Base-by-base conservation (phyloP, 257 asterid species). In the Primulina huaijiensis region DNA sequence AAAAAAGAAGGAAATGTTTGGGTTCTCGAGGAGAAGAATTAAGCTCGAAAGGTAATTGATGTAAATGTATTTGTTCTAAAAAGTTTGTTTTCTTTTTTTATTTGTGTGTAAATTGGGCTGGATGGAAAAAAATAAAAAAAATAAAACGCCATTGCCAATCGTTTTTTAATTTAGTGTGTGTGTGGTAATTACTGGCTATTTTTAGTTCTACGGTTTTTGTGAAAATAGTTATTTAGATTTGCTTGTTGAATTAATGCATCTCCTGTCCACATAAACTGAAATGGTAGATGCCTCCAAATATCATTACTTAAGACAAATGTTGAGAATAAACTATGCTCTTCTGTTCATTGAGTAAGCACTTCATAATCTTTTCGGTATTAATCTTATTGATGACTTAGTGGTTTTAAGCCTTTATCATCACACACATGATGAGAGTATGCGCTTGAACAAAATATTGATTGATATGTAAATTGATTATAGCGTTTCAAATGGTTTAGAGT, bases 11-110 rank as follows among this genome's bases (percentile, higher is more conserved):
- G 55, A 43, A 31, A 92, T 92, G 98, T 89, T 92, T 77, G 98
- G 96, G 71, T 89, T 92, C 83, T 86, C 98, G 67, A 88, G 77
- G 69, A 85, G 94, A 77, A 76, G 94, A 62, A 89, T 88, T 88
- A 92, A 85, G 82, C 84, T 89, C 23, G 98, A 96, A 58, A 92
- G 97, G 97, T 92, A 79, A 64, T 6, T 43, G 55, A 61, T 46
- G 60, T 59, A 6, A 43, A 33, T 69, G 67, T 72, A 14, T 75
- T 78, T 69, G 3, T 68, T 12, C 61, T 9, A 40, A 11, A 40
- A 40, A 38, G 50, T 38, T 1, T 10, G 0, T 38, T 0, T 38
- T 8, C 14, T 8, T 9, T 37, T 37, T 37, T 9, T 9, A 2
- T 38, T 38, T 46, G 14, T 64, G n/a, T 62, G 70, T 17, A 12